Evolutionary conservation across 2,329 filamentous ascomycete genomes (phyloP), one percentile per base, ranked within the genome.

Genomic region (Whalleya microplaca): DNA sequence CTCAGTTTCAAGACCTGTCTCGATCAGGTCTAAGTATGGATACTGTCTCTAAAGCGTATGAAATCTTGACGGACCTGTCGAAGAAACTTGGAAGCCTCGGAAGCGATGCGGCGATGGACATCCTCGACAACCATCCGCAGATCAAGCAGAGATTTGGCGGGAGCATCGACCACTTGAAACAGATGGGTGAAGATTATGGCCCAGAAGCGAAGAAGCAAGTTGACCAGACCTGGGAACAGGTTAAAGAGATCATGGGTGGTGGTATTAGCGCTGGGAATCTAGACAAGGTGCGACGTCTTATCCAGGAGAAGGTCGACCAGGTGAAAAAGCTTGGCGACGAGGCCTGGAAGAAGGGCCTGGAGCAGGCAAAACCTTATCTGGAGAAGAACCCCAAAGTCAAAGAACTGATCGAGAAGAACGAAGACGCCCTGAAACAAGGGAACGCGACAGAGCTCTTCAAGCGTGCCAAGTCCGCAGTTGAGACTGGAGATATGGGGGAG

Each of bases 331-430:
- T 91, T 1, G 88, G 87, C 20, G 87, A 92, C 41, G 80, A 91
- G 72, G 85, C 86, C 0, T 92, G 87, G 87, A 78, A 85, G 62
- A 88, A 90, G 76, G 87, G 84, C 0, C 69, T 90, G 45, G 85
- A 92, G 73, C 79, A 90, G 72, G 86, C 84, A 37, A 86, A 89
- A 77, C 88, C 89, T 0, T 83, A 85, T 56, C 80, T 92, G 0
- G 88, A 92, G 64, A 91, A 91, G 80, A 90, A 84, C 72, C 88
- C 89, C n/a, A 78, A 90, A 75, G 75, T 90, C 56, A 92, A 91
- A 78, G 79, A 91, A 72, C 71, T 91, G 0, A 70, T 92, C 1
- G 87, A 91, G 76, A 78, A 89, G 68, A 92, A 93, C 72, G 79
- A 81, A 45, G 85, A 89, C 53, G 73, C 80, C 0, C 74, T 93